These are phyloP conservation scores for Phoenix roebelenii DNA, from an alignment of 176 grass and related monocot species.

Conservation along the genomic window DNA sequence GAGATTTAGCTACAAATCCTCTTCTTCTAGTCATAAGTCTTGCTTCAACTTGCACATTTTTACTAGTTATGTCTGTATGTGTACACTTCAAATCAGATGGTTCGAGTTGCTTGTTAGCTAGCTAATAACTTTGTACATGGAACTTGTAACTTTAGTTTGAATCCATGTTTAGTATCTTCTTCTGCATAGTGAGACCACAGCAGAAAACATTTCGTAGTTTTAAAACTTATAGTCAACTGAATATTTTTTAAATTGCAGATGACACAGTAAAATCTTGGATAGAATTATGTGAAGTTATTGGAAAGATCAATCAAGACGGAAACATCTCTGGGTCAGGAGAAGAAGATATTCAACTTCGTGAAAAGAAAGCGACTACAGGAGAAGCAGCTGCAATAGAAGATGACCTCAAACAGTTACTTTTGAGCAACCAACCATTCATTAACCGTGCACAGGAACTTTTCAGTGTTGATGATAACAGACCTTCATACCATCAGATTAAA, in stretches of 20 bases:
- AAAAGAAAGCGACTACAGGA: conserved; percentile 7
- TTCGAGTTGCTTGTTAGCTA: no score
- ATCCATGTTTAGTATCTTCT: no score
- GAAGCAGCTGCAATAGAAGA: conserved; percentile 30
- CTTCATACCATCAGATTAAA: conserved; percentile 11
- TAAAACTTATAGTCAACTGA: background rate
- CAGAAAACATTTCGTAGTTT: background rate
- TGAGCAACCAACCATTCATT: conserved; percentile 37
- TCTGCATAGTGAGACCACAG: background rate
- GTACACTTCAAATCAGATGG: no score
- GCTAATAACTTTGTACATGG: no score
- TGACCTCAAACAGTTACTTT: conserved; percentile 45
- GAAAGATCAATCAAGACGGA: conserved; percentile 5
- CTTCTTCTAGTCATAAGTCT: no score
- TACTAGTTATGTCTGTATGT: no score
- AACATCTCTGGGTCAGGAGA: conserved; percentile 16
- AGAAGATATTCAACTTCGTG: conserved; percentile 1
- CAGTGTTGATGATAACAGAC: background rate
- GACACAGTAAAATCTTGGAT: conserved; percentile 16
- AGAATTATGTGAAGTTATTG: conserved; percentile 26
- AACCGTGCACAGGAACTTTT: conserved; percentile 22
- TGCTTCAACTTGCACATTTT: no score
- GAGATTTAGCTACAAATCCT: no score
- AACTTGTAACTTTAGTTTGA: no score
- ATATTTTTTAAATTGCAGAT: conserved; percentile 30